These are phyloP conservation scores for Kernera saxatilis DNA, from an alignment of 345 rosid genomes.

Conservation along the genomic window DNA sequence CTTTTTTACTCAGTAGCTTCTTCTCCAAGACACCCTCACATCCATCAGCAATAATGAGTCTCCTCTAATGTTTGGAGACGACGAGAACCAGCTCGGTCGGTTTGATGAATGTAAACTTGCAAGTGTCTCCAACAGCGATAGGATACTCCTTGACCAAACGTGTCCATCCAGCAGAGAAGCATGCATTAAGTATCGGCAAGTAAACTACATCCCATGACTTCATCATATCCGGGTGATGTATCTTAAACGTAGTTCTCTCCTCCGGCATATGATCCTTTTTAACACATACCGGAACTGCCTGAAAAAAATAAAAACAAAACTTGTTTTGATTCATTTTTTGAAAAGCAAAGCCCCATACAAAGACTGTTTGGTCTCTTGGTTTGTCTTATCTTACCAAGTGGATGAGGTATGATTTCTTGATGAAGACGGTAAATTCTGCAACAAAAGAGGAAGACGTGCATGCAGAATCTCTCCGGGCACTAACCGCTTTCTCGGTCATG, in stretches of 20 bases:
- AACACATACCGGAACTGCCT: background rate
- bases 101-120: background rate
- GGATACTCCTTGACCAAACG: background rate
- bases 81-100: background rate
- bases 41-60: background rate
- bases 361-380: background rate
- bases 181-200: rapidly evolving
- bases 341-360: background rate
- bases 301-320: too few species aligned
- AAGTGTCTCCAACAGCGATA: background rate
- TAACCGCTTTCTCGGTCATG: background rate
- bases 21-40: background rate
- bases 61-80: background rate
- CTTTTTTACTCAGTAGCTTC: background rate
- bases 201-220: background rate
- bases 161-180: background rate
- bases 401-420: background rate
- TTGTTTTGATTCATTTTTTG: background rate
- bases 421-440: background rate
- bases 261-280: background rate
- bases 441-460: background rate
- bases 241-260: background rate
- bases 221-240: background rate
- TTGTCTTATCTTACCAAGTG: background rate
- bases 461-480: background rate